Evolutionary conservation across 2,329 filamentous ascomycete species (phyloP).

Genomic region (Cercospora nicotianae): DNA sequence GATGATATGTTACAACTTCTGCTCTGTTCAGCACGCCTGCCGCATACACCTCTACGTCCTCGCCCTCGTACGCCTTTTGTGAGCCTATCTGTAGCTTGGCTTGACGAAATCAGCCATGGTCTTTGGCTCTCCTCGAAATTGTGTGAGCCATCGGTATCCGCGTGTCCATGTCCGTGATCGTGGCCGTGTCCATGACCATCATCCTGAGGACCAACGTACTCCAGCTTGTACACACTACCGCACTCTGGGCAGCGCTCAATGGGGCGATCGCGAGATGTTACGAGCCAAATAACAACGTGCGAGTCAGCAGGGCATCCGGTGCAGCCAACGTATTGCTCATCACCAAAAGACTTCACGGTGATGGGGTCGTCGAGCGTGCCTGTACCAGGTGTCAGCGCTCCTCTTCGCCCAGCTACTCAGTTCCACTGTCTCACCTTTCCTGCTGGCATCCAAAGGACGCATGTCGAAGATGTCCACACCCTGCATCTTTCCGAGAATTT

Average conservation of each 20-base stretch:
- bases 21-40: slow-evolving; percentile 15
- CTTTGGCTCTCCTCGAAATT: slow-evolving; percentile 76
- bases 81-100: slow-evolving; percentile 80
- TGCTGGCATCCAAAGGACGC: slow-evolving; percentile 88
- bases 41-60: background rate
- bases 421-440: slow-evolving; percentile 64
- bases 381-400: slow-evolving; percentile 39
- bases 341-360: slow-evolving; percentile 82
- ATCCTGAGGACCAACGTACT: slow-evolving; percentile 84
- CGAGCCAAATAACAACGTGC: slow-evolving; percentile 87
- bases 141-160: slow-evolving; percentile 51
- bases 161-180: slow-evolving; percentile 46
- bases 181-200: slow-evolving; percentile 60
- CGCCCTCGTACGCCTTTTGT: background rate
- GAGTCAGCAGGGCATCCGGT: slow-evolving; percentile 92
- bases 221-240: slow-evolving; percentile 95
- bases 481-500: slow-evolving; percentile 99
- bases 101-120: slow-evolving; percentile 95
- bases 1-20: slow-evolving; percentile 22
- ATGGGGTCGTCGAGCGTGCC: slow-evolving; percentile 90
- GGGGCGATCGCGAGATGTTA: slow-evolving; percentile 82
- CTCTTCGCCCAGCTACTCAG: background rate
- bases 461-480: slow-evolving; percentile 98
- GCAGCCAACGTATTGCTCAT: slow-evolving; percentile 96
- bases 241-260: slow-evolving; percentile 96